Conservation (phyloP, 1,284 basidiomycete genomes). For the Puccinia coronata region DNA sequence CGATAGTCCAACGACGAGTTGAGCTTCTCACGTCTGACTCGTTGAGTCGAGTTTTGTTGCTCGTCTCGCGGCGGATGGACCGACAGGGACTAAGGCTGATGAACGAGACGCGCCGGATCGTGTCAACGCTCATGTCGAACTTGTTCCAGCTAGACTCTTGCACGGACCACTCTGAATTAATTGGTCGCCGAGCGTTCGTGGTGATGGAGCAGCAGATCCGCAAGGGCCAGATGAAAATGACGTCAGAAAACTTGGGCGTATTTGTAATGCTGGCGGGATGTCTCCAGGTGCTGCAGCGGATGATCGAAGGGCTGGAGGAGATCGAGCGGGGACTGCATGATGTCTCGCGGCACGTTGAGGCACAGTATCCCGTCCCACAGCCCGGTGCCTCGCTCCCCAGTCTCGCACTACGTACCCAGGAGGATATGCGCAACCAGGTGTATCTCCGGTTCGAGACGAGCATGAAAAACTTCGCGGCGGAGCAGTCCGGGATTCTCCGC, state of each 20-base stretch:
- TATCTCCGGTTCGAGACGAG: neutral
- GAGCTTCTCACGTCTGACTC: conserved; percentile 89
- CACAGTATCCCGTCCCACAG: neutral
- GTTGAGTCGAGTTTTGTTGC: conserved; percentile 85
- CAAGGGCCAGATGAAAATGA: conserved; percentile 65
- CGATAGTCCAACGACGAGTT: conserved; percentile 86
- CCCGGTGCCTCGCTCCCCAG: neutral
- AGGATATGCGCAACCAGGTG: neutral
- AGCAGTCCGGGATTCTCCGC: conserved; percentile 82
- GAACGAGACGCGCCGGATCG: conserved; percentile 80
- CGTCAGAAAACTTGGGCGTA: conserved; percentile 65
- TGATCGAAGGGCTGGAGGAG: conserved; percentile 82
- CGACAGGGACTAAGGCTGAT: conserved; percentile 81
- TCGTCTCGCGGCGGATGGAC: conserved; percentile 82
- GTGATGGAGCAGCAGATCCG: conserved; percentile 70
- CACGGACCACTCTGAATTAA: conserved; percentile 21
- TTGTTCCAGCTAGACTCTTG: neutral
- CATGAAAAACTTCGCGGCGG: conserved; percentile 1
- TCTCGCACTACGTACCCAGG: neutral
- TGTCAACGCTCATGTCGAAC: conserved; percentile 77
- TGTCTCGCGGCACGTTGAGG: conserved; percentile 56
- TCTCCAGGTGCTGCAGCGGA: conserved; percentile 76
- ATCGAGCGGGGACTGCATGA: conserved; percentile 80
- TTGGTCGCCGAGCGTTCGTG: conserved; percentile 63
- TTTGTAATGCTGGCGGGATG: conserved; percentile 62